phyloP scores from a whole-genome alignment of 2,329 filamentous ascomycete species.

The Aspergillus sp. region DNA sequence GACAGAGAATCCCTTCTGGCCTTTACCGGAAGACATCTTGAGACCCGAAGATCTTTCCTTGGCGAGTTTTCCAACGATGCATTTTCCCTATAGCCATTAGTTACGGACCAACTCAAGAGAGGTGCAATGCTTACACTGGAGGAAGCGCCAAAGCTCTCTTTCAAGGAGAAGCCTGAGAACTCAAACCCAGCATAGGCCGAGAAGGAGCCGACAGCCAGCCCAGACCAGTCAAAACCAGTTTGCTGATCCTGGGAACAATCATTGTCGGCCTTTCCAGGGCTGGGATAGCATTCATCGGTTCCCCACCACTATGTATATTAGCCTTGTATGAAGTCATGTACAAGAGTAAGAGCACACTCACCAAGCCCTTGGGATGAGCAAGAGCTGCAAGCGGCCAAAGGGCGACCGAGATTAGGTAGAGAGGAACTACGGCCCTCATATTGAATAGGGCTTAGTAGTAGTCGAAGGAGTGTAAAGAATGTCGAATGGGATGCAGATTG shows the following conservation, averaged over 20 bases:
- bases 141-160: conserved; percentile 51
- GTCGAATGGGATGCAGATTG: neutral
- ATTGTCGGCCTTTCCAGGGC: conserved; percentile 74
- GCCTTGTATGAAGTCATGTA: neutral
- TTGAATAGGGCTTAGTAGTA: conserved; percentile 11
- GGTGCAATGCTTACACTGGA: conserved; percentile 47
- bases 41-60: conserved; percentile 52
- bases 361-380: conserved; percentile 46
- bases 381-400: conserved; percentile 47
- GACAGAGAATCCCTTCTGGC: conserved; percentile 69
- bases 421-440: conserved; percentile 30
- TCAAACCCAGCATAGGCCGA: conserved; percentile 68
- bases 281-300: conserved; percentile 59
- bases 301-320: conserved; percentile 47
- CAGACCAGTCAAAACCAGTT: conserved; percentile 70
- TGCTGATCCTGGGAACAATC: conserved; percentile 71
- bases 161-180: conserved; percentile 73
- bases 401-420: conserved; percentile 28
- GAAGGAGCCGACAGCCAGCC: conserved; percentile 64
- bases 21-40: conserved; percentile 59
- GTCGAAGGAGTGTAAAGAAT: conserved; percentile 24
- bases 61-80: conserved; percentile 58
- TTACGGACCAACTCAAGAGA: neutral
- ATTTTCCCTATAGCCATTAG: conserved; percentile 52
- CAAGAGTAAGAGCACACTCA: conserved; percentile 33